Conservation (phyloP, 176 grass and related monocot species). For the Coix lacrymajobi region DNA sequence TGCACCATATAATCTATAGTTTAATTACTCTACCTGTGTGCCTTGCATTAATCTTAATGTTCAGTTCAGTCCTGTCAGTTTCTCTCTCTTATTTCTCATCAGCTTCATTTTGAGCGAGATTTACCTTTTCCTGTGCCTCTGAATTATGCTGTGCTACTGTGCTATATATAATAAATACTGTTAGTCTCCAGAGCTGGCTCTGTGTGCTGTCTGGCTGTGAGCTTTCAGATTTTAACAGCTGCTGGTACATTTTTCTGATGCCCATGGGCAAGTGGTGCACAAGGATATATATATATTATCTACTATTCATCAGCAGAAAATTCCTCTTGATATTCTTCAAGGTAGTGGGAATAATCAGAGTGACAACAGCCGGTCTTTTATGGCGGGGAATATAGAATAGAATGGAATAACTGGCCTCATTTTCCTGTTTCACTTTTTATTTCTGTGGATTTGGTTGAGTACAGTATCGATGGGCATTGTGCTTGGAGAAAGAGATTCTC, state of each 20-base stretch:
- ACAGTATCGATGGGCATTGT: slow-evolving; percentile 14
- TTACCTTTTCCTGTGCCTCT: neutral
- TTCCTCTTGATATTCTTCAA: slow-evolving; percentile 32
- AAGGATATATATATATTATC: neutral
- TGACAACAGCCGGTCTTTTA: slow-evolving; percentile 40
- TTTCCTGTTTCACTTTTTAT: neutral
- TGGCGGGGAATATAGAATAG: neutral
- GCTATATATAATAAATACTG: neutral
- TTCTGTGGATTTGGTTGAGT: neutral
- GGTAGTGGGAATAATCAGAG: slow-evolving; percentile 44
- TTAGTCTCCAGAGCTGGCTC: neutral
- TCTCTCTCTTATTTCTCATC: neutral
- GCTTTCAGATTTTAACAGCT: slow-evolving; percentile 7
- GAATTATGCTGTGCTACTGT: neutral
- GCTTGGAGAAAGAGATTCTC: slow-evolving; percentile 40
- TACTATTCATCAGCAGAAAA: neutral
- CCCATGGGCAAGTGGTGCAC: slow-evolving; percentile 10
- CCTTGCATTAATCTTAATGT: neutral
- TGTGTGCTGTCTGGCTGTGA: neutral
- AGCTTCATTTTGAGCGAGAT: neutral
- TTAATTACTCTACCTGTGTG: slow-evolving; percentile 1
- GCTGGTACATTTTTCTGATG: slow-evolving; percentile 22
- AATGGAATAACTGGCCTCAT: slow-evolving; percentile 17
- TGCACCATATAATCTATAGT: slow-evolving; percentile 44
- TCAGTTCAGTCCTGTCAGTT: neutral